A percentile compares a stretch with the other conserved stretches of the same genome.
Conservation (phyloP, 768 basidiomycete species). For the Termitomyces sp. region DNA sequence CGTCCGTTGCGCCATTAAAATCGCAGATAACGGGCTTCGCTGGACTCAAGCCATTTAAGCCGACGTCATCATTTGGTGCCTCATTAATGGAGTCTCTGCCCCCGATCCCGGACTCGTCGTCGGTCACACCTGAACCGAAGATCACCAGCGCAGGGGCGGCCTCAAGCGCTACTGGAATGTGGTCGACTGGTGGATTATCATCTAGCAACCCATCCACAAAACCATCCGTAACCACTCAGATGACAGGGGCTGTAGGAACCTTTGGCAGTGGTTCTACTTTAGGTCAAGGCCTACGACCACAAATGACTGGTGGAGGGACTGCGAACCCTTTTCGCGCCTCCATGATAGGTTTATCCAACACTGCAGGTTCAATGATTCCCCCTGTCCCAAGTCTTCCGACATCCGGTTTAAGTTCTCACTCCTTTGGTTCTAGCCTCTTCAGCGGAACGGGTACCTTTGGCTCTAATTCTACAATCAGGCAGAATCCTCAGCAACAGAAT, state of each 20-base stretch:
- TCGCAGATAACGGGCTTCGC: conserved; percentile 48
- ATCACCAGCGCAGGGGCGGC: conserved; percentile 17
- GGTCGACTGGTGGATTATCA: conserved; percentile 6
- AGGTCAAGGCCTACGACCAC: conserved; percentile 54
- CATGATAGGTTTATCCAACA: conserved; percentile 31
- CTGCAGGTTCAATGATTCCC: conserved; percentile 9
- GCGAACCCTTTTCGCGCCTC: conserved; percentile 68
- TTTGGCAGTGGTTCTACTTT: conserved; percentile 32
- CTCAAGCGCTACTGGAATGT: conserved; percentile 8
- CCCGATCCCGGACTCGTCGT: conserved; percentile 57
- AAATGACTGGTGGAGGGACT: conserved; percentile 56
- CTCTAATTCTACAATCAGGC: conserved; percentile 17
- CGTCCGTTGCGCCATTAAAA: conserved; percentile 27
- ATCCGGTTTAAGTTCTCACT: conserved; percentile 7
- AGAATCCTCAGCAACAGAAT: conserved; percentile 35
- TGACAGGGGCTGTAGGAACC: conserved; percentile 31
- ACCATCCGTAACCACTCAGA: conserved; percentile 22
- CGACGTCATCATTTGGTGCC: conserved; percentile 75
- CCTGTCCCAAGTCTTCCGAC: conserved; percentile 15
- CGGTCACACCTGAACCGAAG: conserved; percentile 40
- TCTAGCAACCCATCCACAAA: conserved; percentile 16
- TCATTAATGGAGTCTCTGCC: conserved; percentile 71
- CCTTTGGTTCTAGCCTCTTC: conserved; percentile 13
- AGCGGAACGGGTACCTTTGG: conserved; percentile 18
- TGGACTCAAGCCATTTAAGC: conserved; percentile 79